A percentile compares a stretch with the other conserved stretches of the same genome.
phyloP scores from a whole-genome alignment of 768 basidiomycete species.

The Leucocoprinus sp. region DNA sequence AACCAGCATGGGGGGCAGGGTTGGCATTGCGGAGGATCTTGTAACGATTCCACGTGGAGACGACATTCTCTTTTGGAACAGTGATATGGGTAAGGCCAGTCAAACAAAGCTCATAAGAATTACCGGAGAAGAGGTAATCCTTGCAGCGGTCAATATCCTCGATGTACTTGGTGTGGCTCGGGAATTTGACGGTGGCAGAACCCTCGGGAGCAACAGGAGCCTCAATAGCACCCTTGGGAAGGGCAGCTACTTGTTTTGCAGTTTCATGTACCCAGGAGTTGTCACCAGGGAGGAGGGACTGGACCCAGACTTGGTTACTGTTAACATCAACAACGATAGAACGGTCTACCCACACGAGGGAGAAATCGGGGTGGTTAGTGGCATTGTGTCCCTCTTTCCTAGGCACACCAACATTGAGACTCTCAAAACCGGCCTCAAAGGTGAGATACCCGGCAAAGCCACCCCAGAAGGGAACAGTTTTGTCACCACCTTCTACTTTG shows the following conservation, averaged over 20 bases:
- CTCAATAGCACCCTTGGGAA: neutral
- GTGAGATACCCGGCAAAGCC: constrained; percentile 72
- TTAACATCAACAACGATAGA: constrained; percentile 60
- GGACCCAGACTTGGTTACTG: constrained; percentile 46
- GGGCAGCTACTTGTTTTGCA: constrained; percentile 4
- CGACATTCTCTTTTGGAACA: constrained; percentile 28
- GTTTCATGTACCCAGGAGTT: constrained; percentile 51
- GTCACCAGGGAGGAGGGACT: constrained; percentile 56
- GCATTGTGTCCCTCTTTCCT: constrained; percentile 14
- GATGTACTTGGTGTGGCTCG: constrained; percentile 55
- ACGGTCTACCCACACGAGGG: constrained; percentile 70
- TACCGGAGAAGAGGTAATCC: constrained; percentile 69
- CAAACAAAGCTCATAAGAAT: constrained; percentile 90
- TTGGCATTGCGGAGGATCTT: constrained; percentile 65
- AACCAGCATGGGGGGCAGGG: constrained; percentile 86
- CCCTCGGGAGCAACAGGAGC: neutral
- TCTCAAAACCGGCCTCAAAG: constrained; percentile 68
- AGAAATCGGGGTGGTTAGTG: constrained; percentile 58
- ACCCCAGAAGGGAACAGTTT: constrained; percentile 73
- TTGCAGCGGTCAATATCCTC: constrained; percentile 68
- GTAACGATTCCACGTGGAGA: constrained; percentile 61
- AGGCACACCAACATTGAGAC: constrained; percentile 38
- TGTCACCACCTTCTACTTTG: constrained; percentile 37
- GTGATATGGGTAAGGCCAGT: constrained; percentile 65
- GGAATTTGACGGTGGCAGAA: constrained; percentile 32